Evolutionary conservation across 2,329 filamentous ascomycete species (phyloP).

Genomic region (Monilinia aucupariae): DNA sequence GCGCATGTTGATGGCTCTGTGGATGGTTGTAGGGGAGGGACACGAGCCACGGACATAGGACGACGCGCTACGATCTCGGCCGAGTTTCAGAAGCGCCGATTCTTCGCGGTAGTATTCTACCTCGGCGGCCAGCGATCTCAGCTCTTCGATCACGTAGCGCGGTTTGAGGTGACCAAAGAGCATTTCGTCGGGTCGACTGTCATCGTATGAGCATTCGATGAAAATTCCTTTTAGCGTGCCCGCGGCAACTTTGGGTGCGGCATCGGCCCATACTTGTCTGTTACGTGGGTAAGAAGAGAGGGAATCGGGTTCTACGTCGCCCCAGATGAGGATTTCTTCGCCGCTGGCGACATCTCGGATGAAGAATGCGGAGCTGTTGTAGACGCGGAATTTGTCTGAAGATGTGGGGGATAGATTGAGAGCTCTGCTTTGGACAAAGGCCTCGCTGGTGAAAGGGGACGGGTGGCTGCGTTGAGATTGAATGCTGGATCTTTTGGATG

Average conservation of each 20-base stretch:
- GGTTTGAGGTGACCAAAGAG: slow-evolving; percentile 89
- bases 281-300: slow-evolving; percentile 79
- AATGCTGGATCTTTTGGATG: background rate
- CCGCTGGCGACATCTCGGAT: slow-evolving; percentile 68
- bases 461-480: background rate
- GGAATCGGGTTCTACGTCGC: slow-evolving; percentile 89
- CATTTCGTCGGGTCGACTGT: slow-evolving; percentile 68
- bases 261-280: slow-evolving; percentile 76
- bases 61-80: no score
- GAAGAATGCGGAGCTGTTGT: slow-evolving; percentile 91
- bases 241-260: slow-evolving; percentile 73
- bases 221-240: slow-evolving; percentile 76
- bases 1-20: background rate
- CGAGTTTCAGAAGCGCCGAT: background rate
- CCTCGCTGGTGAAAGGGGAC: background rate
- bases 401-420: background rate
- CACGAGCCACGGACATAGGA: no score
- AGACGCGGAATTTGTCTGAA: slow-evolving; percentile 48
- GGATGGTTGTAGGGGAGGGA: background rate
- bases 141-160: slow-evolving; percentile 72
- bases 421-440: no score
- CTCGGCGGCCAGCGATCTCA: slow-evolving; percentile 58
- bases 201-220: slow-evolving; percentile 92
- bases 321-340: slow-evolving; percentile 84
- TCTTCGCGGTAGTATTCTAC: slow-evolving; percentile 17